A percentile compares a stretch with the other conserved stretches of the same genome.
These are phyloP conservation scores for Lactarius sp. DNA, from an alignment of 768 basidiomycete genomes.

Conservation along the genomic window DNA sequence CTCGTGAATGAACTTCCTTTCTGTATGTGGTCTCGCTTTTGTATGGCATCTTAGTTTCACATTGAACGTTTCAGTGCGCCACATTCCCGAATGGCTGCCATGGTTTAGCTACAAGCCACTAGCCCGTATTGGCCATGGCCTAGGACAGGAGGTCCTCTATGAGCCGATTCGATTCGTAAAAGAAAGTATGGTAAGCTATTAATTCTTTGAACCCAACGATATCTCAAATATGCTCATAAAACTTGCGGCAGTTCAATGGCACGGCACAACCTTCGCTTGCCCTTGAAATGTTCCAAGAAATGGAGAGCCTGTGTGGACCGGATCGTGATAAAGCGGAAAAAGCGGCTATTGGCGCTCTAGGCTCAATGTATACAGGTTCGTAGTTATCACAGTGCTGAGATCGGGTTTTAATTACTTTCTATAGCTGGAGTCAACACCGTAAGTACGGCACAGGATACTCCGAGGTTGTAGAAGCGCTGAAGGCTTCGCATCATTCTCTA, in stretches of 20 bases:
- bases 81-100: constrained; percentile 10
- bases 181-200: constrained; percentile 6
- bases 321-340: constrained; percentile 6
- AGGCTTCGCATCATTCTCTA: not conserved
- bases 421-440: constrained; percentile 13
- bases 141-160: not conserved
- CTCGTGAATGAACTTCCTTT: constrained; percentile 18
- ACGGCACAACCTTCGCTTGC: constrained; percentile 12
- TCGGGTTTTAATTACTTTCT: not conserved
- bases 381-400: not conserved
- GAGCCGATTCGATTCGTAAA: constrained; percentile 13
- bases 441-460: not conserved
- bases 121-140: not conserved
- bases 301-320: not conserved
- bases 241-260: not conserved
- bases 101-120: constrained; percentile 15
- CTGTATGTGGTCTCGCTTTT: not conserved
- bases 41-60: too few relatives aligned
- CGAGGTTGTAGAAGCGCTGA: not conserved
- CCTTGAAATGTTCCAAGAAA: constrained; percentile 1
- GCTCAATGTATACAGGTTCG: constrained; percentile 11
- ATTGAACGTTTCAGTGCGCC: not conserved
- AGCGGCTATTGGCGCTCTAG: not conserved
- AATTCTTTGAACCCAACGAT: too few relatives aligned
- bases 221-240: not conserved